Percentiles rank a stretch among this genome's conserved stretches.
Conservation (phyloP, 192 early-diverging fungal genomes). For the Coemansia sp. region DNA sequence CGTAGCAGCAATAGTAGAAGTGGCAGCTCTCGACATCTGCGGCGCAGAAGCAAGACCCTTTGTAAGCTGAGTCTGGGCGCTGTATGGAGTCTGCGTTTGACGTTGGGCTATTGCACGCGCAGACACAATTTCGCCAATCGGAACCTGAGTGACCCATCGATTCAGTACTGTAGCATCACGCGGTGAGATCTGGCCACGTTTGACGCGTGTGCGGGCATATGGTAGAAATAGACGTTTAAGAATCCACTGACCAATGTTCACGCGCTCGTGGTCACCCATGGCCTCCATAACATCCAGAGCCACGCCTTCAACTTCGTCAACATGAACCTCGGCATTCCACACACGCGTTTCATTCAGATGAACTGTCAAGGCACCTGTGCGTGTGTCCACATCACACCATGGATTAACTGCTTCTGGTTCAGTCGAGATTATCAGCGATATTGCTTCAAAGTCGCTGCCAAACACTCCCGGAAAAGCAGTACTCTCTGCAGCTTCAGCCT, state of each 20-base stretch:
- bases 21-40: constrained; percentile 8
- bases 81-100: not conserved
- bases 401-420: constrained; percentile 75
- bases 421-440: constrained; percentile 17
- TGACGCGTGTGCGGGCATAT: constrained; percentile 72
- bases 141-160: constrained; percentile 56
- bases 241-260: constrained; percentile 56
- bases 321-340: constrained; percentile 89
- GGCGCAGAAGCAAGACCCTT: not conserved
- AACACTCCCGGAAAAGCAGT: constrained; percentile 40
- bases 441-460: constrained; percentile 47
- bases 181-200: constrained; percentile 67
- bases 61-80: not conserved
- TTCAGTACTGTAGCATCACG: constrained; percentile 56
- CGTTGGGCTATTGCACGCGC: constrained; percentile 14
- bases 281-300: constrained; percentile 33
- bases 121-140: constrained; percentile 34
- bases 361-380: constrained; percentile 83
- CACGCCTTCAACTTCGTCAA: constrained; percentile 68
- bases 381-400: constrained; percentile 93
- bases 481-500: constrained; percentile 60
- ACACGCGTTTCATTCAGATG: constrained; percentile 76
- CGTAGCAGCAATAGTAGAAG: not conserved
- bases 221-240: constrained; percentile 48
- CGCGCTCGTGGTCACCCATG: constrained; percentile 44